Evolutionary conservation across 1,284 basidiomycete genomes (phyloP).

Genomic region (Pisolithus thermaeus): DNA sequence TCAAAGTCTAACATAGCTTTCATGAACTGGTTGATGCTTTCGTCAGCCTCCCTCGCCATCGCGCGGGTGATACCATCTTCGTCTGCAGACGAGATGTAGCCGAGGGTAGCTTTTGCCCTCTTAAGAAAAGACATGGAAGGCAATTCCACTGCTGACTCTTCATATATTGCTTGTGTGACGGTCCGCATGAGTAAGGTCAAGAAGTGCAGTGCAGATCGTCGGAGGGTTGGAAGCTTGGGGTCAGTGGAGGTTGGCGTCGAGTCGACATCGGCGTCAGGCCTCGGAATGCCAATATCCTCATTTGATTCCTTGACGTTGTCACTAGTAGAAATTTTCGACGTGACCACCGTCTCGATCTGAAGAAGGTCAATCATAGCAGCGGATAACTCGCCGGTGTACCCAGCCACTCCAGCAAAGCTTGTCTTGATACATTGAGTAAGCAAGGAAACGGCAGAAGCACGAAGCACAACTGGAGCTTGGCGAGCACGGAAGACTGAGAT

Average conservation of each 20-base stretch:
- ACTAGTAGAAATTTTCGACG: conserved; percentile 9
- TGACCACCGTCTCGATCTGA: conserved; percentile 60
- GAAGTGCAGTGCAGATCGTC: conserved; percentile 79
- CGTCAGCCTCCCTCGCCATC: conserved; percentile 73
- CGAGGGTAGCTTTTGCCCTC: conserved; percentile 58
- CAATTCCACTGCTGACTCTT: conserved; percentile 21
- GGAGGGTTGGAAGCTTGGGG: conserved; percentile 70
- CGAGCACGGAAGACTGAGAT: conserved; percentile 52
- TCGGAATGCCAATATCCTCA: conserved; percentile 6
- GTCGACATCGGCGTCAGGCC: conserved; percentile 14
- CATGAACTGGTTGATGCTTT: conserved; percentile 49
- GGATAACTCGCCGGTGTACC: conserved; percentile 58
- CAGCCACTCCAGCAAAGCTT: conserved; percentile 54
- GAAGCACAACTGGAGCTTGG: conserved; percentile 64
- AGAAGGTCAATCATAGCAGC: conserved; percentile 73
- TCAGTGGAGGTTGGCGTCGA: conserved; percentile 53
- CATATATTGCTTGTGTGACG: conserved; percentile 43
- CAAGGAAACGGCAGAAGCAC: conserved; percentile 80
- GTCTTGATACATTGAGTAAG: conserved; percentile 70
- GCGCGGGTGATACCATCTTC: conserved; percentile 66
- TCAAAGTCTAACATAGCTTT: conserved; percentile 43
- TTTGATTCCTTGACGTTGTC: conserved; percentile 15
- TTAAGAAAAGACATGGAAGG: conserved; percentile 38
- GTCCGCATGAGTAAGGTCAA: conserved; percentile 60
- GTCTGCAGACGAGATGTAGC: conserved; percentile 71